These are phyloP conservation scores for Stachybotrys chlorohalonatus DNA, from an alignment of 2,329 filamentous ascomycete species.

Conservation along the genomic window DNA sequence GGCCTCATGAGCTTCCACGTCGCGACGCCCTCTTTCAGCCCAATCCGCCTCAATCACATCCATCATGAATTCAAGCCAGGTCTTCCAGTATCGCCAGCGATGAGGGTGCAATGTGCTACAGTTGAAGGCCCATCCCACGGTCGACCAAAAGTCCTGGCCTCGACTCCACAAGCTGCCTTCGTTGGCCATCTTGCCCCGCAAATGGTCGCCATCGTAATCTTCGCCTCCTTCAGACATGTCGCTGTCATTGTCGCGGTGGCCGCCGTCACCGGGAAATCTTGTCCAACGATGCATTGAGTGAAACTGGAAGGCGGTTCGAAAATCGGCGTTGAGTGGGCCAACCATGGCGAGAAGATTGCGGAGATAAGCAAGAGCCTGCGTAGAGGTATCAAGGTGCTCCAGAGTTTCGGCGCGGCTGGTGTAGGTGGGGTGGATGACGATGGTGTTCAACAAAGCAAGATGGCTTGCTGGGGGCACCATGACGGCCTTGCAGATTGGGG, in stretches of 20 bases:
- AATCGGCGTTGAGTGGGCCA: conserved; percentile 60
- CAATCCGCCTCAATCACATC: conserved; percentile 69
- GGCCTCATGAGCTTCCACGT: conserved; percentile 22
- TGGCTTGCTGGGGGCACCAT: conserved; percentile 63
- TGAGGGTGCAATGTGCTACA: conserved; percentile 66
- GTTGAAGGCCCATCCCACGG: conserved; percentile 87
- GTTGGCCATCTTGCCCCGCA: conserved; percentile 53
- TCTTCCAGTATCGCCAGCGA: conserved; percentile 74
- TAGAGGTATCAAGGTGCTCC: conserved; percentile 54
- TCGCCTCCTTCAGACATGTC: conserved; percentile 30
- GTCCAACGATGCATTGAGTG: conserved; percentile 20
- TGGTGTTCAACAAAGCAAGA: conserved; percentile 67
- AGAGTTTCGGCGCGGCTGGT: conserved; percentile 62
- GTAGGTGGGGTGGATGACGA: conserved; percentile 72
- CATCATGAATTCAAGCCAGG: conserved; percentile 73
- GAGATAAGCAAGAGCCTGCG: conserved; percentile 61
- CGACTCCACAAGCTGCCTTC: conserved; percentile 60
- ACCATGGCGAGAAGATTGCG: conserved; percentile 55
- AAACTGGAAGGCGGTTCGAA: conserved; percentile 68
- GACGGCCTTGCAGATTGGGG: conserved; percentile 29
- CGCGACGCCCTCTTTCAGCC: conserved; percentile 43
- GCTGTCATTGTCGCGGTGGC: conserved; percentile 23
- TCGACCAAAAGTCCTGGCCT: conserved; percentile 83
- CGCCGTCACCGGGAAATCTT: conserved; percentile 20
- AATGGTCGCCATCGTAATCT: conserved; percentile 38